Conservation (phyloP, 352 stramenopile genomes). For the Thalassiosira delicatula region DNA sequence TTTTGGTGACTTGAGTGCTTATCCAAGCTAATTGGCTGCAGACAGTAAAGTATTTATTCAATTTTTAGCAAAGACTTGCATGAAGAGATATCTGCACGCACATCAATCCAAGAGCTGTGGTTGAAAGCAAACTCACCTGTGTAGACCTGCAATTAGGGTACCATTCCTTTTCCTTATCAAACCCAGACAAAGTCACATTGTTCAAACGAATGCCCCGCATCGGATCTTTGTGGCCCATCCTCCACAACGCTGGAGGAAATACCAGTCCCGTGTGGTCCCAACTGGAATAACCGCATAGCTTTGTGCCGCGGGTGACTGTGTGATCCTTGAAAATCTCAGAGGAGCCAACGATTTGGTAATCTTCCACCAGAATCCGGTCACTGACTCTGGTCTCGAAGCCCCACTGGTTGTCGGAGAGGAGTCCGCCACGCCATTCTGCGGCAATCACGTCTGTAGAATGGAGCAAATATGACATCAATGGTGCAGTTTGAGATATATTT, state of each 20-base stretch:
- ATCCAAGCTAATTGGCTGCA: slow-evolving; percentile 6
- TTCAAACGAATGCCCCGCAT: slow-evolving; percentile 37
- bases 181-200: slow-evolving; percentile 60
- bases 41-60: too few relatives aligned
- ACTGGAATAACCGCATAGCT: slow-evolving; percentile 26
- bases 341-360: slow-evolving; percentile 41
- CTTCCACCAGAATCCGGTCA: slow-evolving; percentile 39
- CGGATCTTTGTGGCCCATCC: slow-evolving; percentile 27
- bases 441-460: not conserved
- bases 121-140: slow-evolving; percentile 21
- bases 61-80: too few relatives aligned
- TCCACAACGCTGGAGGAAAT: slow-evolving; percentile 35
- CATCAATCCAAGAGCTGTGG: too few relatives aligned
- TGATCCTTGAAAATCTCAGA: slow-evolving; percentile 52
- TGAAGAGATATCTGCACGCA: not conserved
- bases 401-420: slow-evolving; percentile 60
- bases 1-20: not conserved
- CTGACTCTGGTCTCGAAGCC: slow-evolving; percentile 28
- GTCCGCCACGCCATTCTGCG: slow-evolving; percentile 23
- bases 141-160: slow-evolving; percentile 39
- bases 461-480: too few relatives aligned
- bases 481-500: too few relatives aligned
- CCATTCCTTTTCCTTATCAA: slow-evolving; percentile 52
- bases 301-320: slow-evolving; percentile 23
- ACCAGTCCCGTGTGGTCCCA: slow-evolving; percentile 48